Conservation (phyloP, 345 rosid species). For the Populus davidiana region DNA sequence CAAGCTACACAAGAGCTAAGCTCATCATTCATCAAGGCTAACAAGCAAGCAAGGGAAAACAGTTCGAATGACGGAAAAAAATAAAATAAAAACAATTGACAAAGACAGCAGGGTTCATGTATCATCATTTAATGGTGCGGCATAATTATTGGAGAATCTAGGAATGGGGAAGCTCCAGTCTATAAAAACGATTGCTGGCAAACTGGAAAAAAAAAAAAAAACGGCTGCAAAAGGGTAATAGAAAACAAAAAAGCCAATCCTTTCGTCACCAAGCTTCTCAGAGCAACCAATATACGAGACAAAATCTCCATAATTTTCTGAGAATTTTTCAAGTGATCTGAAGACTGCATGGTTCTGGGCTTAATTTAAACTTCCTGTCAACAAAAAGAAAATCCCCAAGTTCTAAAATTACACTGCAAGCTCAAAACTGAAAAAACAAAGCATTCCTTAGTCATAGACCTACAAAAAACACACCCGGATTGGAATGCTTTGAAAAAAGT, state of each 20-base stretch:
- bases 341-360: background rate
- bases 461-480: background rate
- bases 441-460: background rate
- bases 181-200: background rate
- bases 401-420: background rate
- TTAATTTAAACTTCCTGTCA: background rate
- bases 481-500: background rate
- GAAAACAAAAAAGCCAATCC: background rate
- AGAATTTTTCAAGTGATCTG: background rate
- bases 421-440: background rate
- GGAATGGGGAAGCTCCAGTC: background rate
- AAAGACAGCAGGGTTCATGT: background rate
- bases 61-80: background rate
- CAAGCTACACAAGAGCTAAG: slow-evolving; percentile 48
- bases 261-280: background rate
- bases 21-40: background rate
- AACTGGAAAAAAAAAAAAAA: background rate
- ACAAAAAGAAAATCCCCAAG: background rate
- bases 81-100: background rate
- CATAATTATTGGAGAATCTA: background rate
- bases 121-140: background rate
- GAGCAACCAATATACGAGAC: background rate
- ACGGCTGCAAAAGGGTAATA: background rate
- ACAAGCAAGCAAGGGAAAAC: background rate
- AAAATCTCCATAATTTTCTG: background rate